Conservation (phyloP, 2,329 filamentous ascomycete species). For the Domatiomyces globalis region DNA sequence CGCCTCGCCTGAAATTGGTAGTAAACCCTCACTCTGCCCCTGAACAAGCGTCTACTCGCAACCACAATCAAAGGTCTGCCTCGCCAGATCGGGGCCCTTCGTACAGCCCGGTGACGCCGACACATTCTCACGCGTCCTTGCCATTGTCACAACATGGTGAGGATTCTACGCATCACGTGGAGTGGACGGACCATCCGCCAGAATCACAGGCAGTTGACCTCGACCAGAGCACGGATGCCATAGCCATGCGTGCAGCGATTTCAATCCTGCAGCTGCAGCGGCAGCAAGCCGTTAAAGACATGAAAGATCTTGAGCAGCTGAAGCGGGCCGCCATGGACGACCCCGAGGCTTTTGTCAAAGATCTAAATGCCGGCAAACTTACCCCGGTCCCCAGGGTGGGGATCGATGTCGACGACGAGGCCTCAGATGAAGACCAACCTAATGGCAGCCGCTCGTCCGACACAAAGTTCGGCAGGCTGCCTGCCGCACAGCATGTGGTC, state of each 20-base stretch:
- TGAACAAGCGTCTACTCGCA: constrained; percentile 12
- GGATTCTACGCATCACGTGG: neutral
- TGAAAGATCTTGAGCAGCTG: constrained; percentile 53
- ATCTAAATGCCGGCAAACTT: constrained; percentile 51
- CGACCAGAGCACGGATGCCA: constrained; percentile 62
- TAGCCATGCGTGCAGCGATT: constrained; percentile 73
- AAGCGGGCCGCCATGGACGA: constrained; percentile 57
- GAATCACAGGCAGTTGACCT: constrained; percentile 33
- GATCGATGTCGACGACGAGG: constrained; percentile 22
- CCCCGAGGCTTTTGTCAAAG: constrained; percentile 56
- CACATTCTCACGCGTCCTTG: constrained; percentile 22
- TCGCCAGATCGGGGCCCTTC: constrained; percentile 21
- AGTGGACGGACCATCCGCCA: constrained; percentile 20
- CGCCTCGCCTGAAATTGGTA: constrained; percentile 6
- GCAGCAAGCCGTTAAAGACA: constrained; percentile 60
- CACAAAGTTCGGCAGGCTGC: constrained; percentile 49
- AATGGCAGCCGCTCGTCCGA: constrained; percentile 8
- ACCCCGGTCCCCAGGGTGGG: constrained; percentile 20
- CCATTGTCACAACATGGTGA: neutral
- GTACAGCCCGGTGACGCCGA: constrained; percentile 35
- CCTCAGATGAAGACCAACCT: constrained; percentile 12
- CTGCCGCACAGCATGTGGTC: constrained; percentile 65
- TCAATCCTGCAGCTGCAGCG: constrained; percentile 77
- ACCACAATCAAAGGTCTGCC: constrained; percentile 18
- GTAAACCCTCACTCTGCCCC: neutral